Base-by-base conservation (phyloP, 352 stramenopile genomes). In the Phytophthora meadii region DNA sequence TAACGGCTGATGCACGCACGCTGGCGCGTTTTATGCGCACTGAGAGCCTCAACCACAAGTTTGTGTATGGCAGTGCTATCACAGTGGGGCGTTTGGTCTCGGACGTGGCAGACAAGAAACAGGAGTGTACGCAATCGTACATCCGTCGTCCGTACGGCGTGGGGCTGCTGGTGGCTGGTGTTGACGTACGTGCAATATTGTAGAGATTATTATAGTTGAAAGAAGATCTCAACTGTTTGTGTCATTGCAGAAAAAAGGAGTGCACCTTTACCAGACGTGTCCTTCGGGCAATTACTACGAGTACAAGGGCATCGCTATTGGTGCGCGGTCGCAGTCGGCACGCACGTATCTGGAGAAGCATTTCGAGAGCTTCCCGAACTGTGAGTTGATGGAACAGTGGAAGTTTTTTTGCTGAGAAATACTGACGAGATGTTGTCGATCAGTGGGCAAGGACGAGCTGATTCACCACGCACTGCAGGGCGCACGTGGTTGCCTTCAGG, bases 301-400 rank as follows among this genome's bases (percentile, higher is more conserved):
- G 84, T 99, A 99, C 84, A 97, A 98, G 75, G 97, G 94, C 32
- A 97, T 97, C 46, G 97, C 97, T 60, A 99, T 99, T 86, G 98
- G 98, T 37, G 93, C 97, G 12, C 81, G 98, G 39, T 98, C 92
- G 61, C 97, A 99, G 83, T 97, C 90, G 46, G 97, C 97, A 39
- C 94, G 97, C 71, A 99, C 98, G 59, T 99, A 99, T 79, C 84
- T 99, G 41, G 98, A 99, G 82, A 99, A 99, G 80, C 94, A 99
- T 79, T 98, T 97, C 66, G 90, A 99, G 55, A 93, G 68, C 46
- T 99, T 99, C 70, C 63, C 74, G 27, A 81, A 83, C 65, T 77
- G 88, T 95, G 76, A 58, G 84, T 89, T 17, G 30, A 44, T 32
- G 17, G 8, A 24, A 12, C 36, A 32, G 41, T 12, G 15, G 10